These are phyloP conservation scores for Aspergillus sp. DNA, from an alignment of 2,329 filamentous ascomycete genomes.

Conservation along the genomic window DNA sequence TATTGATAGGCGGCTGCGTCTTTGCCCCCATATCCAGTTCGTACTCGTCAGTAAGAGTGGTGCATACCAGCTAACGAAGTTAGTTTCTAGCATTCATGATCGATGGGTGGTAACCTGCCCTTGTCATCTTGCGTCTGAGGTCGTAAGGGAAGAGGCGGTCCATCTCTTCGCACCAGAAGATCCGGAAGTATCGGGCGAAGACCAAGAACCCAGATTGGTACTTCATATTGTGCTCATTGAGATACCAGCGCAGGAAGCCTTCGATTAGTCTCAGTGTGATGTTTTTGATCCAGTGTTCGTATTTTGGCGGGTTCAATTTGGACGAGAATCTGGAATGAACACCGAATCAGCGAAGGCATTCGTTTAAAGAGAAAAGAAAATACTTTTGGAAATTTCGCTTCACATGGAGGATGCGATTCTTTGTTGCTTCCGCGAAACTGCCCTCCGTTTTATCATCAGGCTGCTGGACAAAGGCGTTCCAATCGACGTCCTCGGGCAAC, in stretches of 20 bases:
- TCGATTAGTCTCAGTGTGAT: conserved; percentile 11
- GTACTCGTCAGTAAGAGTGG: conserved; percentile 15
- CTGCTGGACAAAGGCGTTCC: conserved; percentile 12
- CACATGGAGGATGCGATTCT: not conserved
- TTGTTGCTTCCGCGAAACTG: conserved; percentile 6
- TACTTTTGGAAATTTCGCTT: conserved; percentile 8
- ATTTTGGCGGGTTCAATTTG: conserved; percentile 5
- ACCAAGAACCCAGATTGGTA: conserved; percentile 13
- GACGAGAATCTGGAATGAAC: conserved; percentile 6
- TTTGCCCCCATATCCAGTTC: conserved; percentile 13
- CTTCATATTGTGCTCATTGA: conserved; percentile 9
- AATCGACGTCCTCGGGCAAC: conserved; percentile 6
- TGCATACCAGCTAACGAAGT: conserved; percentile 14
- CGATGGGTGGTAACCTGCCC: conserved; percentile 5
- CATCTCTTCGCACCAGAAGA: conserved; percentile 15
- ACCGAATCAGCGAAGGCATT: not conserved
- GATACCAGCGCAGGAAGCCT: conserved; percentile 15
- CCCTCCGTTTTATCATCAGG: conserved; percentile 1
- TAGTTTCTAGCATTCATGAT: not conserved
- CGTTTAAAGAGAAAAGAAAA: not conserved
- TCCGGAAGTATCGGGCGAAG: conserved; percentile 13
- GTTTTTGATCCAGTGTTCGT: conserved; percentile 11
- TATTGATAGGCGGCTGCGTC: conserved; percentile 12
- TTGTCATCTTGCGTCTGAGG: conserved; percentile 12
- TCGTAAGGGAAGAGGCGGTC: conserved; percentile 11